These are phyloP conservation scores for Porcisia hertigi DNA, from an alignment of 208 protist genomes.

Conservation along the genomic window DNA sequence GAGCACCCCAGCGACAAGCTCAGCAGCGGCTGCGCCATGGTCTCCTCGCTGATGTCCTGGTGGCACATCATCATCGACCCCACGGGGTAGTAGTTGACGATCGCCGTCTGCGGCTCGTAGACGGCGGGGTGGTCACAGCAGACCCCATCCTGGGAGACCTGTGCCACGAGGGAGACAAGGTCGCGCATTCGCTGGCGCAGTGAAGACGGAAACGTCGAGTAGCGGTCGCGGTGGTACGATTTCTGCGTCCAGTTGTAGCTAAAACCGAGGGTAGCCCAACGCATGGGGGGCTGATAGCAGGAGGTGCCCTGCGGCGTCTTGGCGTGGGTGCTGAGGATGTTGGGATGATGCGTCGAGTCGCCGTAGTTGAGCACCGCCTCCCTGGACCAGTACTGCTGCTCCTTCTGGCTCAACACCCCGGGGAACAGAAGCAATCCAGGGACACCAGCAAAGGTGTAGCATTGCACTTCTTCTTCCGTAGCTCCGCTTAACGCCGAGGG, in stretches of 20 bases:
- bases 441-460: conserved; percentile 73
- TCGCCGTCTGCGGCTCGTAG: conserved; percentile 88
- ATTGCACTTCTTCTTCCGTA: conserved; percentile 18
- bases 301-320: conserved; percentile 50
- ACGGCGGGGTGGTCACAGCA: conserved; percentile 18
- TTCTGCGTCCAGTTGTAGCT: conserved; percentile 90
- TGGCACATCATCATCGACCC: conserved; percentile 91
- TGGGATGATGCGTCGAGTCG: conserved; percentile 63
- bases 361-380: conserved; percentile 64
- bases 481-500: background rate
- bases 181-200: conserved; percentile 50
- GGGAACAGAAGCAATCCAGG: conserved; percentile 79
- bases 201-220: conserved; percentile 53
- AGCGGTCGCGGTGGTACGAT: conserved; percentile 57
- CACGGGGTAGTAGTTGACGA: conserved; percentile 91
- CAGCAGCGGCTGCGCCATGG: conserved; percentile 73
- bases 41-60: conserved; percentile 87
- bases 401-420: conserved; percentile 35
- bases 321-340: conserved; percentile 84
- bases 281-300: conserved; percentile 84
- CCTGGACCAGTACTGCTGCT: conserved; percentile 62
- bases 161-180: conserved; percentile 39
- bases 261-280: conserved; percentile 88
- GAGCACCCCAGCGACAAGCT: conserved; percentile 82
- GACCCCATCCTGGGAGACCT: conserved; percentile 44